Percentiles rank a stretch among this genome's conserved stretches.
These are phyloP conservation scores for Cystobasidium slooffiae DNA, from an alignment of 1,284 basidiomycete species.

Conservation along the genomic window DNA sequence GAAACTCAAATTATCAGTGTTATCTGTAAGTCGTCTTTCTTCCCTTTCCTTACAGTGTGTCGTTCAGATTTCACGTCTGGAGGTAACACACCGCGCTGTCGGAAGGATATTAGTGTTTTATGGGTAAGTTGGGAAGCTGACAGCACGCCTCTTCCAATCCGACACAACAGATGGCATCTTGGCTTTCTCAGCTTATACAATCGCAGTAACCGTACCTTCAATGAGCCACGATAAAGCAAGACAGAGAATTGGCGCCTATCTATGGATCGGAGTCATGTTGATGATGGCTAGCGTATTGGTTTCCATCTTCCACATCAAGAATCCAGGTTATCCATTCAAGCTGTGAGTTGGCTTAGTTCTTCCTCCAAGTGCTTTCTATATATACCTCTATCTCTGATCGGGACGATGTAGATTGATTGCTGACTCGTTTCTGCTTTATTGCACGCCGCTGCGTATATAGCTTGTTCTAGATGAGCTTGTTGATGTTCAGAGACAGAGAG, in stretches of 20 bases:
- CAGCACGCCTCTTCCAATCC: not conserved
- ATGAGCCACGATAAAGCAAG: conserved; percentile 70
- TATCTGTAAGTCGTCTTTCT: conserved; percentile 71
- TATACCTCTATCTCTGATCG: not conserved
- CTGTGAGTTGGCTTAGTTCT: conserved; percentile 8
- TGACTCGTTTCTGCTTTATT: too few species aligned
- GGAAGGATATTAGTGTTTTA: too few species aligned
- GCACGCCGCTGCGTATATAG: too few species aligned
- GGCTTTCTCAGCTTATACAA: conserved; percentile 77
- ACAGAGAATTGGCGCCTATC: conserved; percentile 83
- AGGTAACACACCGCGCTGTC: too few species aligned
- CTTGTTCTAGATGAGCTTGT: too few species aligned
- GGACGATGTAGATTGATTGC: too few species aligned
- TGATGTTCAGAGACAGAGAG: too few species aligned
- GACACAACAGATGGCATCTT: conserved; percentile 75
- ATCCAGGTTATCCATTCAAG: conserved; percentile 46
- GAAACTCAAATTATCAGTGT: conserved; percentile 86
- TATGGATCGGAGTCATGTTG: conserved; percentile 83
- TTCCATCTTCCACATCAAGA: conserved; percentile 85
- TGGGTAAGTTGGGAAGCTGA: too few species aligned
- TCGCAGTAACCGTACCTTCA: conserved; percentile 78
- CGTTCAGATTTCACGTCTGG: too few species aligned
- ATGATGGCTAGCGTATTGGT: conserved; percentile 86
- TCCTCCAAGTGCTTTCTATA: not conserved
- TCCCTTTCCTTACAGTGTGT: too few species aligned